These are phyloP conservation scores for Linaria vulgaris DNA, from an alignment of 257 asterid genomes.

Conservation along the genomic window DNA sequence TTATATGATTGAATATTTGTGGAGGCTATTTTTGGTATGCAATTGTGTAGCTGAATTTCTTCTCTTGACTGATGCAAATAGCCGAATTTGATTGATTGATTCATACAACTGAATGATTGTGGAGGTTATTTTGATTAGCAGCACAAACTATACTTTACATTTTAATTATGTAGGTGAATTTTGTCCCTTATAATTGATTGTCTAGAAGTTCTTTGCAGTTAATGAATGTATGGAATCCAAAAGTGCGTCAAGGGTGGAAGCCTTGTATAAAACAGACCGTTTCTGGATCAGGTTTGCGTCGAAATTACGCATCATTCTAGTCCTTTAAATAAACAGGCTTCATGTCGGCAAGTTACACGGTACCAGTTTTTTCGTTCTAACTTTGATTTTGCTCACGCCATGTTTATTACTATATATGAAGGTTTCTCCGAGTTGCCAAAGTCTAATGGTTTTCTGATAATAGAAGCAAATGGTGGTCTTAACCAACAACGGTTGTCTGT, in stretches of 20 bases:
- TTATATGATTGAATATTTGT: no score
- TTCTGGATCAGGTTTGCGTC: slow-evolving; percentile 60
- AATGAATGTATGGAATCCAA: slow-evolving; percentile 82
- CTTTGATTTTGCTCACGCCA: slow-evolving; percentile 22
- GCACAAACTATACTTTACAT: background rate
- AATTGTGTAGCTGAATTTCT: no score
- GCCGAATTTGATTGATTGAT: no score
- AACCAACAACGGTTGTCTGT: slow-evolving; percentile 98
- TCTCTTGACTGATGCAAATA: no score
- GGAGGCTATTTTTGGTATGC: no score
- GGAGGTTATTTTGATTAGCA: no score
- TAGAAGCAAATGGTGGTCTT: slow-evolving; percentile 99
- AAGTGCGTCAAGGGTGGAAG: slow-evolving; percentile 81
- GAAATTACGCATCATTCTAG: slow-evolving; percentile 10
- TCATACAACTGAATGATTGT: no score
- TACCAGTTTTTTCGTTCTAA: slow-evolving; percentile 1
- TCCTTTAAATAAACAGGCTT: background rate
- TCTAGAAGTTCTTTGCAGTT: slow-evolving; percentile 52
- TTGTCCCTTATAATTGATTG: slow-evolving; percentile 10
- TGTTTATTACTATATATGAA: slow-evolving; percentile 31
- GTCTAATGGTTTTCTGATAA: slow-evolving; percentile 85
- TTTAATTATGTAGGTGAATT: background rate
- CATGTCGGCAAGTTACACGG: slow-evolving; percentile 11
- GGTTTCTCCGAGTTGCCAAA: slow-evolving; percentile 63
- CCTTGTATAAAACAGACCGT: slow-evolving; percentile 71